These are phyloP conservation scores for Suhomyces kunorum DNA, from an alignment of 1,139 yeast genomes.

Conservation along the genomic window DNA sequence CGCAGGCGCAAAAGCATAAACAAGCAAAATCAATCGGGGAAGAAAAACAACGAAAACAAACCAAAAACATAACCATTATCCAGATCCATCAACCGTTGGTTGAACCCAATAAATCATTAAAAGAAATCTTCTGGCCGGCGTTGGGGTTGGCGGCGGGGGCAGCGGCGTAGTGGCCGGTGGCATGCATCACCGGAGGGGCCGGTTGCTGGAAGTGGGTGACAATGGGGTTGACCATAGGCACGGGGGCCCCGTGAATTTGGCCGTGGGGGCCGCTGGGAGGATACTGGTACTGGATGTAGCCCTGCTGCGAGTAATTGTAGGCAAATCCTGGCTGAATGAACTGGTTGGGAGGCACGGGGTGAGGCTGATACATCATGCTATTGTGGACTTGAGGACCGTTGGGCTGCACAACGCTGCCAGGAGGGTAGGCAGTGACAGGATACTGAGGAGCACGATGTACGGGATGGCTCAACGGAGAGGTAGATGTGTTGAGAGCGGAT, in stretches of 20 bases:
- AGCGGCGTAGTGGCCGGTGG: background rate
- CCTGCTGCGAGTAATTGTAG: constrained; percentile 35
- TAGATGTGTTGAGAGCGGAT: constrained; percentile 9
- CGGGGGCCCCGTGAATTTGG: constrained; percentile 8
- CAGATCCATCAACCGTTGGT: constrained; percentile 22
- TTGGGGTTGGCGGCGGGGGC: background rate
- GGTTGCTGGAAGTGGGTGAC: constrained; percentile 15
- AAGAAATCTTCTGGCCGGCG: constrained; percentile 37
- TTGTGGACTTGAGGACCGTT: constrained; percentile 1
- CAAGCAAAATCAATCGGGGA: constrained; percentile 4
- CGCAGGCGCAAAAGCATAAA: constrained; percentile 5
- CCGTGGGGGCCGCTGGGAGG: constrained; percentile 16
- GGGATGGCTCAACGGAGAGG: constrained; percentile 1
- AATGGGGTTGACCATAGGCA: constrained; percentile 12
- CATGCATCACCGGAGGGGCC: constrained; percentile 9
- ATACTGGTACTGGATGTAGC: constrained; percentile 30
- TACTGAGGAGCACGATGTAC: constrained; percentile 29
- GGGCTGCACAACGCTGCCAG: constrained; percentile 19
- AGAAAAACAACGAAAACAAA: constrained; percentile 3
- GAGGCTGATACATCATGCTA: constrained; percentile 9
- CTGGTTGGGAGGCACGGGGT: constrained; percentile 15
- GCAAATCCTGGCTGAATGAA: constrained; percentile 31
- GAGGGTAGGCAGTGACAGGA: constrained; percentile 35
- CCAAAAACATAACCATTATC: constrained; percentile 4
- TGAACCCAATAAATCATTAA: constrained; percentile 44